A percentile compares a stretch with the other conserved stretches of the same genome.
Conservation (phyloP, 805 yeast genomes). For the Ogataea pignaliae region DNA sequence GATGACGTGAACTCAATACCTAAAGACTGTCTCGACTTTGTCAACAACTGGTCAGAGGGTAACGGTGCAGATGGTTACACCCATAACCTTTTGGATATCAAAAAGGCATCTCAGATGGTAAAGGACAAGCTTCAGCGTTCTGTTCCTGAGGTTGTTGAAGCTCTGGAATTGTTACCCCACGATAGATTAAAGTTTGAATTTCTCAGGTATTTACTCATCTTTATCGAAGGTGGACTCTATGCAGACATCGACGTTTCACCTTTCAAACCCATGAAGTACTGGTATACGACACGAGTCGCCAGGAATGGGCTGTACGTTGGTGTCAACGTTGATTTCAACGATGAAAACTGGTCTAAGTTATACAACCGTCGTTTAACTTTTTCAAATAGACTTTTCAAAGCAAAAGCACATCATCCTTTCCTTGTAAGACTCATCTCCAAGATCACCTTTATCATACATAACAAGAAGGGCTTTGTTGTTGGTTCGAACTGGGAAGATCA, state of each 20-base stretch:
- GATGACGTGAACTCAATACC: conserved; percentile 7
- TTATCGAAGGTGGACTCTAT: conserved; percentile 49
- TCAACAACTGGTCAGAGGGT: conserved; percentile 12
- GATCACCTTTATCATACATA: conserved; percentile 13
- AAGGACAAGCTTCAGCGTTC: conserved; percentile 6
- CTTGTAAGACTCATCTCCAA: conserved; percentile 20
- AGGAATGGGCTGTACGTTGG: conserved; percentile 16
- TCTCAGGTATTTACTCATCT: conserved; percentile 45
- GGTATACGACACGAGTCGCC: conserved; percentile 14
- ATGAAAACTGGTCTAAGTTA: conserved; percentile 14
- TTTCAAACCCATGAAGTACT: conserved; percentile 34
- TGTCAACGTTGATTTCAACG: conserved; percentile 17
- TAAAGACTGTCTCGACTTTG: neutral
- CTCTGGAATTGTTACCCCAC: conserved; percentile 44
- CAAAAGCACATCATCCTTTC: conserved; percentile 21
- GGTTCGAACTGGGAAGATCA: conserved; percentile 12
- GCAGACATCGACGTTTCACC: conserved; percentile 50
- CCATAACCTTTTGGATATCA: conserved; percentile 4
- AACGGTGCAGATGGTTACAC: conserved; percentile 7
- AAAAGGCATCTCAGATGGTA: conserved; percentile 8
- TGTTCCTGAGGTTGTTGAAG: conserved; percentile 43
- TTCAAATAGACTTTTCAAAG: conserved; percentile 13
- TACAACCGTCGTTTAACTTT: conserved; percentile 17
- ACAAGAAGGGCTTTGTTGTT: conserved; percentile 2
- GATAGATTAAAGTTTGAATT: conserved; percentile 44